Evolutionary conservation across 495 filamentous ascomycete species (phyloP).

Genomic region (Aspergillus bertholletiae): DNA sequence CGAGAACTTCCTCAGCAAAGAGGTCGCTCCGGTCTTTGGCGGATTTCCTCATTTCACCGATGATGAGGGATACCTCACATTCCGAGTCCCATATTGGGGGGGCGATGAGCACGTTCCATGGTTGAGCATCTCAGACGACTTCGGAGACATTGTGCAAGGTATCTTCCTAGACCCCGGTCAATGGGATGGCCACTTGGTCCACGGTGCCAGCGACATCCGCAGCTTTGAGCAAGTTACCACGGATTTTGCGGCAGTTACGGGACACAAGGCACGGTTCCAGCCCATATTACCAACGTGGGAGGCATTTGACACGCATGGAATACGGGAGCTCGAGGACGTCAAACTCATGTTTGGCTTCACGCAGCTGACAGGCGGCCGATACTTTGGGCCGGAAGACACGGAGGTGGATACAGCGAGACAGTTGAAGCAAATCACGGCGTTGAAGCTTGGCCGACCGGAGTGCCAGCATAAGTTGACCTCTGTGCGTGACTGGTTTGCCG

Average conservation of each 20-base stretch:
- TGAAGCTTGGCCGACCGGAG: not conserved
- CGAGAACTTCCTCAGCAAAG: constrained; percentile 21
- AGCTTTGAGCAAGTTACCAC: not conserved
- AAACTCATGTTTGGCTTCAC: not conserved
- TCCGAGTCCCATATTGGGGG: constrained; percentile 22
- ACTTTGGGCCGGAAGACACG: not conserved
- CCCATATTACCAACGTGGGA: not conserved
- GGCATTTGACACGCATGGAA: not conserved
- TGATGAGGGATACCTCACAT: constrained; percentile 16
- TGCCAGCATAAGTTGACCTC: not conserved
- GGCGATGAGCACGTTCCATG: constrained; percentile 27
- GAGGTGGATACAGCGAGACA: not conserved
- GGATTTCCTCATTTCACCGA: constrained; percentile 25
- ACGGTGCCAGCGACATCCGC: constrained; percentile 9
- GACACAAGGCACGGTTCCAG: not conserved
- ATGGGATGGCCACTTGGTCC: constrained; percentile 6
- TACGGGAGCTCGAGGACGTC: not conserved
- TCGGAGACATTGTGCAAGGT: constrained; percentile 32
- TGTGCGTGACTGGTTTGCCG: not conserved
- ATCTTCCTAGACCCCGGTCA: constrained; percentile 23
- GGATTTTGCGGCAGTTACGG: not conserved
- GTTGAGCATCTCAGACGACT: constrained; percentile 26
- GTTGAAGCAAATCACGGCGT: not conserved
- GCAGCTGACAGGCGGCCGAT: not conserved
- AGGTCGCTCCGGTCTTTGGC: constrained; percentile 23